A percentile compares a stretch with the other conserved stretches of the same genome.
Evolutionary conservation across 2,329 filamentous ascomycete species (phyloP).

Genomic region (Hymenoscyphus repandus): DNA sequence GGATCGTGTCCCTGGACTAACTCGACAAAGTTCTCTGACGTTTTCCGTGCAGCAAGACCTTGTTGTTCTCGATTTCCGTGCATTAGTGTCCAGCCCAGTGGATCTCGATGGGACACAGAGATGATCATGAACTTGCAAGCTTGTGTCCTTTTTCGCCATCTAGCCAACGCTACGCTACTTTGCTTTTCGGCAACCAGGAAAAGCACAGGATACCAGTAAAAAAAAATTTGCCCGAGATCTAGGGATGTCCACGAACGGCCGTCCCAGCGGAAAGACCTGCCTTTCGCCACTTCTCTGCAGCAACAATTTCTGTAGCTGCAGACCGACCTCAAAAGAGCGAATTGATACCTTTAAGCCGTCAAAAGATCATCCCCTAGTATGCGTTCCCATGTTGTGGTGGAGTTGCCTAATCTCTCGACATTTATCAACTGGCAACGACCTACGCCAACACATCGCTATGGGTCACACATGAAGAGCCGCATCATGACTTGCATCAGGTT

Average conservation of each 20-base stretch:
- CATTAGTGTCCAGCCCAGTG: conserved; percentile 31
- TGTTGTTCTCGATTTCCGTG: conserved; percentile 26
- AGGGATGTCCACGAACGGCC: conserved; percentile 14
- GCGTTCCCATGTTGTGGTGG: conserved; percentile 47
- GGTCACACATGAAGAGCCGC: conserved; percentile 64
- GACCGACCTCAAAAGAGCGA: conserved; percentile 27
- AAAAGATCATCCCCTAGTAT: conserved; percentile 31
- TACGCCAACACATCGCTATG: conserved; percentile 87
- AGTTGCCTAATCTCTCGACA: conserved; percentile 57
- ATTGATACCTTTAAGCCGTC: conserved; percentile 28
- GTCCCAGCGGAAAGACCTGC: conserved; percentile 13
- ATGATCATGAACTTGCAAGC: conserved; percentile 7
- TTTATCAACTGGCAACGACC: conserved; percentile 76
- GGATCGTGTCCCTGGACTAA: conserved; percentile 25
- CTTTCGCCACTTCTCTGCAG: conserved; percentile 32
- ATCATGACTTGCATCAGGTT: conserved; percentile 38
- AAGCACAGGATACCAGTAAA: conserved; percentile 5
- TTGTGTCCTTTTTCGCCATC: conserved; percentile 13
- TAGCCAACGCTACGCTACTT: conserved; percentile 6
- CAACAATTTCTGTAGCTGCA: conserved; percentile 29
- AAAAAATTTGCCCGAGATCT: conserved; percentile 24
- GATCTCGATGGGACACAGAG: conserved; percentile 22
- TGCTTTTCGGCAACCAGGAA: conserved; percentile 16
- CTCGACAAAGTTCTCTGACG: conserved; percentile 22
- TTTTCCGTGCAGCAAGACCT: conserved; percentile 25